Conservation (phyloP, 176 grass and related monocot species). For the Cenchrus americanus region DNA sequence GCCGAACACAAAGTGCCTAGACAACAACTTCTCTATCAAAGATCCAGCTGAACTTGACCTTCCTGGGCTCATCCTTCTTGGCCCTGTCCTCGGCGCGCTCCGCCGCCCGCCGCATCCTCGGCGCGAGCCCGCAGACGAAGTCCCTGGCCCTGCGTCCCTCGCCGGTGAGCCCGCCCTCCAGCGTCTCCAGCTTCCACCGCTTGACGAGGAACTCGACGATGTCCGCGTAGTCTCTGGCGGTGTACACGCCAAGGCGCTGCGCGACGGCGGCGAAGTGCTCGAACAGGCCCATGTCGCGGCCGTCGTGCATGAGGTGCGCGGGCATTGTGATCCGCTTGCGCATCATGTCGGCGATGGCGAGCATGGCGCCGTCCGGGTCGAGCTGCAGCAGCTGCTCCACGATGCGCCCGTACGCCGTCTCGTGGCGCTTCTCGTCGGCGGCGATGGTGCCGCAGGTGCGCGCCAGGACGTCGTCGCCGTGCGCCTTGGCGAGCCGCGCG, state of each 20-base stretch:
- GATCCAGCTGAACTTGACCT: constrained; percentile 82
- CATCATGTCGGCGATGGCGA: constrained; percentile 96
- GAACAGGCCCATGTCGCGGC: constrained; percentile 70
- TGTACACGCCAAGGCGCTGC: constrained; percentile 78
- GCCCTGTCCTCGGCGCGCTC: constrained; percentile 74
- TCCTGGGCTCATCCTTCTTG: constrained; percentile 55
- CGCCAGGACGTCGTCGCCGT: constrained; percentile 75
- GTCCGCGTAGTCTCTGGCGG: constrained; percentile 75
- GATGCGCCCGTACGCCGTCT: constrained; percentile 79
- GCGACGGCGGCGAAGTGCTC: constrained; percentile 83
- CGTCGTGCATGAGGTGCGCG: constrained; percentile 97
- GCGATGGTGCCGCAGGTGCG: constrained; percentile 85
- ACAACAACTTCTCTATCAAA: constrained; percentile 69
- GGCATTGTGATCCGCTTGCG: constrained; percentile 98
- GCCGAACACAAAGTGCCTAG: constrained; percentile 12
- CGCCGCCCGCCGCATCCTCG: constrained; percentile 70
- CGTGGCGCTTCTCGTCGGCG: constrained; percentile 98
- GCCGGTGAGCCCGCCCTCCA: constrained; percentile 62
- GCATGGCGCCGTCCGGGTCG: constrained; percentile 76
- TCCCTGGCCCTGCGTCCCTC: constrained; percentile 78
- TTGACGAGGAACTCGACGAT: constrained; percentile 91
- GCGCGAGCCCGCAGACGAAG: constrained; percentile 76
- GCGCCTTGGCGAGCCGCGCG: constrained; percentile 61
- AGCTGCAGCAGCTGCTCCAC: constrained; percentile 82
- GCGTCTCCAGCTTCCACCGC: constrained; percentile 67